A percentile compares a stretch with the other conserved stretches of the same genome.
phyloP scores from a whole-genome alignment of 1,284 basidiomycete species.

The Macrocystidia cucumis region DNA sequence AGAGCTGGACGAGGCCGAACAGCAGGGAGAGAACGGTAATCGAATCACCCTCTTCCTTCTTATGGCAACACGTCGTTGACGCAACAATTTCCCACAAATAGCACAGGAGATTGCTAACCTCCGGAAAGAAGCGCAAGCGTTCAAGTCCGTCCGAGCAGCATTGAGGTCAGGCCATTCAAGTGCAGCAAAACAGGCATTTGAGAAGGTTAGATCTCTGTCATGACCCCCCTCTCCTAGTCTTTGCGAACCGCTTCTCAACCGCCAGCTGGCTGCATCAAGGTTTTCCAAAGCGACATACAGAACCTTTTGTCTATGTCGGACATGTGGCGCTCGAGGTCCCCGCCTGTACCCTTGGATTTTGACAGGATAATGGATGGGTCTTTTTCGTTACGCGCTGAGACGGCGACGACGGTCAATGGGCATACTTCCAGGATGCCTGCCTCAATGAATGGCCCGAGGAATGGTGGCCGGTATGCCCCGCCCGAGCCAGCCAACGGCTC shows the following conservation, averaged over 20 bases:
- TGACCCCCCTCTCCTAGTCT: background rate
- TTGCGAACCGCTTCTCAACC: conserved; percentile 1
- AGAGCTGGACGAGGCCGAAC: conserved; percentile 82
- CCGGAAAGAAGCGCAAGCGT: conserved; percentile 85
- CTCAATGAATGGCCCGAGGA: background rate
- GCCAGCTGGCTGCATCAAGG: conserved; percentile 32
- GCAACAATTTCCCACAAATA: conserved; percentile 30
- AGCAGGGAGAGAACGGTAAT: conserved; percentile 86
- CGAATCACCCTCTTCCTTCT: conserved; percentile 11
- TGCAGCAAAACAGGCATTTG: conserved; percentile 71
- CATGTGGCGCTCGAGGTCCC: conserved; percentile 91
- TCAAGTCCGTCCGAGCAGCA: conserved; percentile 70
- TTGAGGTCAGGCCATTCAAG: conserved; percentile 41
- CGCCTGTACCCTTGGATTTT: conserved; percentile 81
- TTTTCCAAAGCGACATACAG: conserved; percentile 85
- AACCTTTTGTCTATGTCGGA: conserved; percentile 93
- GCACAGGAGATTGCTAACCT: conserved; percentile 88
- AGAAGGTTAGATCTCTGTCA: conserved; percentile 55
- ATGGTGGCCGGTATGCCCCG: conserved; percentile 2
- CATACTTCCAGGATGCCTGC: conserved; percentile 11
- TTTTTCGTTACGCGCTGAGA: conserved; percentile 36
- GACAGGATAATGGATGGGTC: conserved; percentile 58
- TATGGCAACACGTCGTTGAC: too few relatives aligned
- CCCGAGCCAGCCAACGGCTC: too few relatives aligned
- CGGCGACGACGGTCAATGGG: conserved; percentile 19